Conservation (phyloP, 2,329 filamentous ascomycete genomes). For the Neobulgaria alba region DNA sequence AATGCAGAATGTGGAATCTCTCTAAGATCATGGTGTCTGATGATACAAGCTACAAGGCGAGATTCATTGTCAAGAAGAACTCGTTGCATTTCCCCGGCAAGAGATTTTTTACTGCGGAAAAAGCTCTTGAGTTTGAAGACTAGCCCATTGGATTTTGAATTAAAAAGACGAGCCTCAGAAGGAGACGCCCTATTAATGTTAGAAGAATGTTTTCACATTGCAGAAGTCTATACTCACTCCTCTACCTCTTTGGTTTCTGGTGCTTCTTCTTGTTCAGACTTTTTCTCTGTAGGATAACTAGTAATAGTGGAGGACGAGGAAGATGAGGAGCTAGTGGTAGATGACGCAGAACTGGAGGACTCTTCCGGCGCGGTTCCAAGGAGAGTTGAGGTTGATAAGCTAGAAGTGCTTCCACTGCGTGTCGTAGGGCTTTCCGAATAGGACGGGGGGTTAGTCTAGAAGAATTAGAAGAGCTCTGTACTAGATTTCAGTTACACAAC, state of each 20-base stretch:
- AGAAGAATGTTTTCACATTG: constrained; percentile 1
- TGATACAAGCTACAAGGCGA: constrained; percentile 18
- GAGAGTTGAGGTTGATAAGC: background rate
- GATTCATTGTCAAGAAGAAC: constrained; percentile 15
- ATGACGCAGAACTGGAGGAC: background rate
- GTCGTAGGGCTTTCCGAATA: constrained; percentile 9
- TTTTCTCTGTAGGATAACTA: constrained; percentile 2
- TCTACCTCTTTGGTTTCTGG: constrained; percentile 5
- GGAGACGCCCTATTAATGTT: constrained; percentile 11
- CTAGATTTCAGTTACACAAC: too few relatives aligned
- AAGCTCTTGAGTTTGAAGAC: constrained; percentile 20
- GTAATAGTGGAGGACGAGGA: background rate
- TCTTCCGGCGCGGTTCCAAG: constrained; percentile 3
- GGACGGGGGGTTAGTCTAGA: constrained; percentile 5
- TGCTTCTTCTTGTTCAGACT: background rate
- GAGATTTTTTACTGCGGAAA: constrained; percentile 23
- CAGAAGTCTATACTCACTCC: background rate
- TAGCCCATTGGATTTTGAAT: constrained; percentile 13
- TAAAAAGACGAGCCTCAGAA: constrained; percentile 18
- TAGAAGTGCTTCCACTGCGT: background rate
- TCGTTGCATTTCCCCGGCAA: constrained; percentile 21
- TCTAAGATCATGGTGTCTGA: constrained; percentile 9
- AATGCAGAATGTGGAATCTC: constrained; percentile 23
- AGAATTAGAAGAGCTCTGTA: too few relatives aligned
- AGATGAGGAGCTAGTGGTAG: background rate